Evolutionary conservation across 768 basidiomycete genomes (phyloP).

Genomic region (Mycena epipterygia): DNA sequence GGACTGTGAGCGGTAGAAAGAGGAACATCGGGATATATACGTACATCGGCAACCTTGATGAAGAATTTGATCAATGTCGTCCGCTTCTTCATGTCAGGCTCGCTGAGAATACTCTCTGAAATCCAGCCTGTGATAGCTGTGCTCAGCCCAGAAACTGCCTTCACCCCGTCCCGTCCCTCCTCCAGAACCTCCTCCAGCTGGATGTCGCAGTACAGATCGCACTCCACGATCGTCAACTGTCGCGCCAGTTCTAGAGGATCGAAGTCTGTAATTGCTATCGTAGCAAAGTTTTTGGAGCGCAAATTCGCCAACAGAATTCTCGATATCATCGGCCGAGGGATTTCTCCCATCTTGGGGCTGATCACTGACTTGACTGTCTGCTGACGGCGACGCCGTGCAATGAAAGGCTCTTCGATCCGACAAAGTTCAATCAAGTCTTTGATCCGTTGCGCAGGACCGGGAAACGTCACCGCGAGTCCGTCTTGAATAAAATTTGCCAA

Average conservation of each 20-base stretch:
- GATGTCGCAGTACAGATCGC: constrained; percentile 87
- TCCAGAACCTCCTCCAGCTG: constrained; percentile 91
- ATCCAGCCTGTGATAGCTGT: constrained; percentile 97
- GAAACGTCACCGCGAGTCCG: constrained; percentile 72
- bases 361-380: constrained; percentile 61
- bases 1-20: constrained; percentile 1
- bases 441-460: constrained; percentile 79
- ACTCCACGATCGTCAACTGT: constrained; percentile 96
- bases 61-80: constrained; percentile 88
- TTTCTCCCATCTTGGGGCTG: constrained; percentile 74
- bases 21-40: constrained; percentile 45
- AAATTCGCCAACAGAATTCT: constrained; percentile 80
- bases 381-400: too few relatives aligned
- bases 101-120: constrained; percentile 92
- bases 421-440: constrained; percentile 75
- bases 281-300: constrained; percentile 72
- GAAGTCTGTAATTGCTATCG: constrained; percentile 90
- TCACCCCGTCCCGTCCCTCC: constrained; percentile 78
- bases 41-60: constrained; percentile 92
- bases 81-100: constrained; percentile 90
- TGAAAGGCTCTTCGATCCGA: too few relatives aligned
- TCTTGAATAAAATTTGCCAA: constrained; percentile 74
- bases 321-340: constrained; percentile 90
- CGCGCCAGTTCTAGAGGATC: constrained; percentile 93
- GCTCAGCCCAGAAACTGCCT: constrained; percentile 88